phyloP scores from a whole-genome alignment of 305 asterid genomes.

The Ilex paraguariensis region DNA sequence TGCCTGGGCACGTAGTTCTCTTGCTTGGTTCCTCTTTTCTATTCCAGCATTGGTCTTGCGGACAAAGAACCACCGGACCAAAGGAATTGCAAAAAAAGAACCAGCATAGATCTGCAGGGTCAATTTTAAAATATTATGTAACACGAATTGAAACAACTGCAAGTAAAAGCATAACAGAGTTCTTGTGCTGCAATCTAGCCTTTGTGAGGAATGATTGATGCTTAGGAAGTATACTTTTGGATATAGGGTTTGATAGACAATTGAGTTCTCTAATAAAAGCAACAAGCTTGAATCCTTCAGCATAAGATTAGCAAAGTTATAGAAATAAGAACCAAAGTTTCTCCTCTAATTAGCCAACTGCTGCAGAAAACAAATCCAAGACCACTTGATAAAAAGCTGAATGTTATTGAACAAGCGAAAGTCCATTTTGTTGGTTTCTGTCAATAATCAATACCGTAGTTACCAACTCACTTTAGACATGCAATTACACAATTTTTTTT shows the following conservation, averaged over 20 bases:
- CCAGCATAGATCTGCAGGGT: conserved; percentile 86
- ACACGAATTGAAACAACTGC: conserved; percentile 10
- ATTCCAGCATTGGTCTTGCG: conserved; percentile 63
- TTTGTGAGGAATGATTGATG: not conserved
- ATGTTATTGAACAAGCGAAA: too few relatives aligned
- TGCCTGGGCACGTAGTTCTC: conserved; percentile 59
- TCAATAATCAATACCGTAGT: not conserved
- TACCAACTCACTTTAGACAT: not conserved
- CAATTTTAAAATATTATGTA: not conserved
- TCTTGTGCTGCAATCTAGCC: not conserved
- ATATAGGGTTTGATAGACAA: too few relatives aligned
- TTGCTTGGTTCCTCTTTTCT: conserved; percentile 58
- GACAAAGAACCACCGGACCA: conserved; percentile 67
- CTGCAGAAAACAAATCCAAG: not conserved
- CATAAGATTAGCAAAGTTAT: too few relatives aligned
- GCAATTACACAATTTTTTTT: too few relatives aligned
- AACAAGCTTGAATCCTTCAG: too few relatives aligned
- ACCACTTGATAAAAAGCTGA: not conserved
- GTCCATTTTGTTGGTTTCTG: not conserved
- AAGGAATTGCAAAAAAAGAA: conserved; percentile 92
- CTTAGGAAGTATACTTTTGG: not conserved
- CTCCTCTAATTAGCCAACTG: not conserved
- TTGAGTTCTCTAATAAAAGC: too few relatives aligned
- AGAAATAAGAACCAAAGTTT: not conserved
- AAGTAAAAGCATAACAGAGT: not conserved